Conservation (phyloP, 768 basidiomycete species). For the Lactarius hatsudake region DNA sequence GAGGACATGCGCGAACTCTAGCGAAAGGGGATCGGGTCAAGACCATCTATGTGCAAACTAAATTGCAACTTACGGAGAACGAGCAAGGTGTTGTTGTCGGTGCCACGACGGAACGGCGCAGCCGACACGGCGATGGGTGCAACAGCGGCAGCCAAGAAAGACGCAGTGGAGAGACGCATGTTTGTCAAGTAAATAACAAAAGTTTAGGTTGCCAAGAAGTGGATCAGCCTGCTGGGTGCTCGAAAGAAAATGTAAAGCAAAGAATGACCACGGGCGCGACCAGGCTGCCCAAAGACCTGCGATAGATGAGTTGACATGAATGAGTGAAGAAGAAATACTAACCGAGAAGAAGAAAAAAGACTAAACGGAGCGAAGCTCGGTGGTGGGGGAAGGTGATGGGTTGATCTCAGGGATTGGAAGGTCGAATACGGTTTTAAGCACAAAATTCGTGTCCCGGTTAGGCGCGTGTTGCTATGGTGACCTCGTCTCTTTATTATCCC, state of each 20-base stretch:
- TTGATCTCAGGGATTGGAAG: background rate
- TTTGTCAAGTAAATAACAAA: constrained; percentile 33
- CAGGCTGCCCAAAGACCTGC: constrained; percentile 59
- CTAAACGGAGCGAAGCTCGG: background rate
- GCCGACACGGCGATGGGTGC: constrained; percentile 47
- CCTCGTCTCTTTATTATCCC: background rate
- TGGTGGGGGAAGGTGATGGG: background rate
- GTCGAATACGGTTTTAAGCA: background rate
- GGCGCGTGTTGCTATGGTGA: background rate
- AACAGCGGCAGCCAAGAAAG: constrained; percentile 42
- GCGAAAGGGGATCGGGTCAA: constrained; percentile 28
- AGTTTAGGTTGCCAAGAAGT: background rate
- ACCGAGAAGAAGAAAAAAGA: constrained; percentile 4
- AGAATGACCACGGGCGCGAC: constrained; percentile 57
- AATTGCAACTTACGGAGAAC: constrained; percentile 51
- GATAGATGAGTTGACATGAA: background rate
- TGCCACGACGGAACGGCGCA: constrained; percentile 44
- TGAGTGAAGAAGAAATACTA: background rate
- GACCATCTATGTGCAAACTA: constrained; percentile 14
- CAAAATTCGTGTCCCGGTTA: background rate
- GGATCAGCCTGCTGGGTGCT: constrained; percentile 34
- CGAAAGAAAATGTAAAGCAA: constrained; percentile 34
- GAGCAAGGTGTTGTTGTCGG: constrained; percentile 40
- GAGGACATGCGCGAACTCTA: constrained; percentile 74
- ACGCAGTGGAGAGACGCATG: constrained; percentile 42